Percentiles rank a stretch among this genome's conserved stretches.
Evolutionary conservation across 2,329 filamentous ascomycete species (phyloP).

Genomic region (Penicillium glabrum): DNA sequence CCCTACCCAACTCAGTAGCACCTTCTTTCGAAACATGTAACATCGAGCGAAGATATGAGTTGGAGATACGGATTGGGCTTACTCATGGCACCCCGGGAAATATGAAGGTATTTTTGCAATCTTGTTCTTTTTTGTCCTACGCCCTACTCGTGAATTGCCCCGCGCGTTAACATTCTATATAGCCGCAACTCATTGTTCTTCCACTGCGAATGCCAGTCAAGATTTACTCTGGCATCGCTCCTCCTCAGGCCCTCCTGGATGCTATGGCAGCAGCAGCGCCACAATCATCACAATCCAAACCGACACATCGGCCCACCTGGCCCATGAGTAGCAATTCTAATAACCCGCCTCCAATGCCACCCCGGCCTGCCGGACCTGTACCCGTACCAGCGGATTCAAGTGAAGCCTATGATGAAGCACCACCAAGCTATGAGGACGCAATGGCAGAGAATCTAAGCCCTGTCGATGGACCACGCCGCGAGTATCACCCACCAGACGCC

Average conservation of each 20-base stretch:
- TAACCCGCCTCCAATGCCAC: slow-evolving; percentile 41
- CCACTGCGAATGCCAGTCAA: slow-evolving; percentile 77
- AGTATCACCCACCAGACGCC: slow-evolving; percentile 48
- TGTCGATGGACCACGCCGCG: slow-evolving; percentile 65
- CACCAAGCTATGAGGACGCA: slow-evolving; percentile 91
- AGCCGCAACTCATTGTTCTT: slow-evolving; percentile 74
- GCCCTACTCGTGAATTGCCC: neutral
- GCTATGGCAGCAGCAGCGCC: slow-evolving; percentile 51
- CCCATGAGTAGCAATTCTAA: slow-evolving; percentile 18
- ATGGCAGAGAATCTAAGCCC: slow-evolving; percentile 77
- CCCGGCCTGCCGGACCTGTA: slow-evolving; percentile 32
- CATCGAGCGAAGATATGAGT: slow-evolving; percentile 74
- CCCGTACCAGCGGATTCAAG: slow-evolving; percentile 24
- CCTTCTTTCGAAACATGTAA: slow-evolving; percentile 90
- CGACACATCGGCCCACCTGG: slow-evolving; percentile 18
- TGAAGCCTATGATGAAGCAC: slow-evolving; percentile 65
- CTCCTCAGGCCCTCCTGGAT: slow-evolving; percentile 72
- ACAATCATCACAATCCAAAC: slow-evolving; percentile 23
- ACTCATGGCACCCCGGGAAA: slow-evolving; percentile 65
- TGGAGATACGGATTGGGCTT: slow-evolving; percentile 78
- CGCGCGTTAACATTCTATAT: slow-evolving; percentile 4
- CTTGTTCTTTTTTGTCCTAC: neutral
- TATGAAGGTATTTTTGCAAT: slow-evolving; percentile 43
- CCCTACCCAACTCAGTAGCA: slow-evolving; percentile 80
- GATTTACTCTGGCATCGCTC: slow-evolving; percentile 84